Percentiles rank a stretch among this genome's conserved stretches.
Conservation (phyloP, 805 yeast species). For the Starmerella riodocensis region DNA sequence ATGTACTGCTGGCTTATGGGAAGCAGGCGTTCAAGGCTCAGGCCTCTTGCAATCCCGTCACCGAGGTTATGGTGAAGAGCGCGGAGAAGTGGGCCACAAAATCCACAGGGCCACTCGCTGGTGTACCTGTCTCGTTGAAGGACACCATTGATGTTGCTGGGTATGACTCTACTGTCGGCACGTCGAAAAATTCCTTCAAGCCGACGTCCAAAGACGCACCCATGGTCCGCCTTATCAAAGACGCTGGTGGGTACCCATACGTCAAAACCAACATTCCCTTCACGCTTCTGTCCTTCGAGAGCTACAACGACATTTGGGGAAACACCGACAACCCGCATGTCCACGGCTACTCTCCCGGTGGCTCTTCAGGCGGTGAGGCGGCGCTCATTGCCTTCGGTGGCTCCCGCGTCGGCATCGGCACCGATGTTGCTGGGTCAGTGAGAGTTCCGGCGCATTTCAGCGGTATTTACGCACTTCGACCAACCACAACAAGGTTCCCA, state of each 20-base stretch:
- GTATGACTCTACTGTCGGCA: slow-evolving; percentile 40
- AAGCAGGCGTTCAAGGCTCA: slow-evolving; percentile 54
- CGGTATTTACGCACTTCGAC: slow-evolving; percentile 40
- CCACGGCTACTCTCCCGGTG: slow-evolving; percentile 37
- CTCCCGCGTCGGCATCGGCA: slow-evolving; percentile 40
- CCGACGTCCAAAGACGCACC: slow-evolving; percentile 33
- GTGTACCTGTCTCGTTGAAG: slow-evolving; percentile 49
- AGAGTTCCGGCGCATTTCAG: slow-evolving; percentile 42
- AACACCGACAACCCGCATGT: slow-evolving; percentile 38
- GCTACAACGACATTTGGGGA: slow-evolving; percentile 44
- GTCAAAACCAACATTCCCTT: slow-evolving; percentile 46
- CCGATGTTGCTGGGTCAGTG: slow-evolving; percentile 45
- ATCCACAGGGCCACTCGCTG: slow-evolving; percentile 49
- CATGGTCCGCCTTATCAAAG: slow-evolving; percentile 33
- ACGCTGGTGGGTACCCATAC: slow-evolving; percentile 44
- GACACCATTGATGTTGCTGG: slow-evolving; percentile 42
- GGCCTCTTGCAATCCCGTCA: slow-evolving; percentile 40
- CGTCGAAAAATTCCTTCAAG: slow-evolving; percentile 32
- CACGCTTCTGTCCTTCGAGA: slow-evolving; percentile 42
- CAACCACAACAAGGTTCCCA: slow-evolving; percentile 39
- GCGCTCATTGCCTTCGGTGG: slow-evolving; percentile 37
- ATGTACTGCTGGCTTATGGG: slow-evolving; percentile 47
- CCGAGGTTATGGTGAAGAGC: slow-evolving; percentile 50
- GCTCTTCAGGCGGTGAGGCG: slow-evolving; percentile 43
- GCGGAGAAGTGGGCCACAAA: slow-evolving; percentile 47